Conservation (phyloP, 768 basidiomycete genomes). For the Mrakia gelida region DNA sequence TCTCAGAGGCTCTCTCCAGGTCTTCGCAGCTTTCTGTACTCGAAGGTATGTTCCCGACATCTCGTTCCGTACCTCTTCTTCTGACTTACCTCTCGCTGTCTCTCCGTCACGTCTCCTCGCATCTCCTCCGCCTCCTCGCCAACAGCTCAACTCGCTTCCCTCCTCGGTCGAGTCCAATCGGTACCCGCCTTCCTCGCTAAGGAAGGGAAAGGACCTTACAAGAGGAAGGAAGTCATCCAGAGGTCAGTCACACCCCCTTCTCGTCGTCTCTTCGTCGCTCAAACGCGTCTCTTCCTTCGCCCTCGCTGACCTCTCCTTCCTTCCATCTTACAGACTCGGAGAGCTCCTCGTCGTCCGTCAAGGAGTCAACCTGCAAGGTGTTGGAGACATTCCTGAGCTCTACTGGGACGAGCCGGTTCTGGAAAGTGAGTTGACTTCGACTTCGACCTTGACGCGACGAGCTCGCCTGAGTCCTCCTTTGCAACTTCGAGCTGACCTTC, state of each 20-base stretch:
- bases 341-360: conserved; percentile 27
- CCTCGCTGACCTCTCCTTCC: neutral
- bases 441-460: too few relatives aligned
- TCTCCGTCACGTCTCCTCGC: neutral
- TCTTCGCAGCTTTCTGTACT: conserved; percentile 27
- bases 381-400: conserved; percentile 24
- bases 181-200: conserved; percentile 19
- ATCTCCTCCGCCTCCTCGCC: neutral
- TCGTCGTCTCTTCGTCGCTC: too few relatives aligned
- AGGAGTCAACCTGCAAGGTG: conserved; percentile 27
- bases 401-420: conserved; percentile 30
- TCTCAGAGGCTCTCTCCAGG: conserved; percentile 27
- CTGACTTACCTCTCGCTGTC: neutral
- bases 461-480: too few relatives aligned
- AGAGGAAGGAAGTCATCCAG: conserved; percentile 29
- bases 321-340: conserved; percentile 1
- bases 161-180: neutral
- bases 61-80: too few relatives aligned
- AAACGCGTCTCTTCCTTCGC: too few relatives aligned
- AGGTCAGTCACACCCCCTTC: neutral
- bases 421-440: conserved; percentile 12
- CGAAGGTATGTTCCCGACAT: neutral
- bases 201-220: conserved; percentile 26
- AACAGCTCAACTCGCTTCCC: conserved; percentile 14
- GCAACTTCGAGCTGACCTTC: neutral